These are phyloP conservation scores for Chaetomium strumarium DNA, from an alignment of 2,329 filamentous ascomycete species.

Conservation along the genomic window DNA sequence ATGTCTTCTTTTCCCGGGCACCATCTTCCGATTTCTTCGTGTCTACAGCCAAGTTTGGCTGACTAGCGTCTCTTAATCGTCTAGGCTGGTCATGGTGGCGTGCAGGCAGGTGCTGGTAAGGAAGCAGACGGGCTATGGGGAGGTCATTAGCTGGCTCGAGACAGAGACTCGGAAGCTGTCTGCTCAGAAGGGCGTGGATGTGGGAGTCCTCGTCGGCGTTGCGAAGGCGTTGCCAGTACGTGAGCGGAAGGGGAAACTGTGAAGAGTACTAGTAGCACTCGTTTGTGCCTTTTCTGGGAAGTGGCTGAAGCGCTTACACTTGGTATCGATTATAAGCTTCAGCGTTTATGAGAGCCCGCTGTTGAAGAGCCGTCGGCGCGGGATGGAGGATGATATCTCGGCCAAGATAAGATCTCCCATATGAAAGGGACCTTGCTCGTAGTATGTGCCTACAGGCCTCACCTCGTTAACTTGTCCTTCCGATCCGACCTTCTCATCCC, in stretches of 20 bases:
- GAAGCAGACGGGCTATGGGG: constrained; percentile 64
- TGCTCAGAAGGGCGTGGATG: constrained; percentile 12
- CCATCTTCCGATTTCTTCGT: not conserved
- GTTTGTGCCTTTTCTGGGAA: too few relatives aligned
- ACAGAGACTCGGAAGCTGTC: constrained; percentile 37
- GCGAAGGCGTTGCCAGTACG: not conserved
- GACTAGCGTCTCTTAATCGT: not conserved
- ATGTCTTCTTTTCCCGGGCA: constrained; percentile 30
- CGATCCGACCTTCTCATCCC: too few relatives aligned
- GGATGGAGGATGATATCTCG: too few relatives aligned
- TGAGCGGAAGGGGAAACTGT: not conserved
- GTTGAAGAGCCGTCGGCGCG: too few relatives aligned
- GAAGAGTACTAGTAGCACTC: not conserved
- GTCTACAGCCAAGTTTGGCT: not conserved
- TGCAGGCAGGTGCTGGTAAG: constrained; percentile 61
- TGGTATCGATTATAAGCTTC: too few relatives aligned
- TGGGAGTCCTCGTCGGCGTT: constrained; percentile 12
- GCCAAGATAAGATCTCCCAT: too few relatives aligned
- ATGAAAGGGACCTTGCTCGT: too few relatives aligned
- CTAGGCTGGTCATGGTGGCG: constrained; percentile 62
- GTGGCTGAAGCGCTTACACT: not conserved
- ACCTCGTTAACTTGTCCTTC: too few relatives aligned
- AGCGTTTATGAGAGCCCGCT: too few relatives aligned
- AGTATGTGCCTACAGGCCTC: too few relatives aligned
- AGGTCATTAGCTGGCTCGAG: constrained; percentile 64